Evolutionary conservation across 768 basidiomycete genomes (phyloP), one percentile per base, ranked within the genome.

Genomic region (Lanmaoa pseudosensibilis): DNA sequence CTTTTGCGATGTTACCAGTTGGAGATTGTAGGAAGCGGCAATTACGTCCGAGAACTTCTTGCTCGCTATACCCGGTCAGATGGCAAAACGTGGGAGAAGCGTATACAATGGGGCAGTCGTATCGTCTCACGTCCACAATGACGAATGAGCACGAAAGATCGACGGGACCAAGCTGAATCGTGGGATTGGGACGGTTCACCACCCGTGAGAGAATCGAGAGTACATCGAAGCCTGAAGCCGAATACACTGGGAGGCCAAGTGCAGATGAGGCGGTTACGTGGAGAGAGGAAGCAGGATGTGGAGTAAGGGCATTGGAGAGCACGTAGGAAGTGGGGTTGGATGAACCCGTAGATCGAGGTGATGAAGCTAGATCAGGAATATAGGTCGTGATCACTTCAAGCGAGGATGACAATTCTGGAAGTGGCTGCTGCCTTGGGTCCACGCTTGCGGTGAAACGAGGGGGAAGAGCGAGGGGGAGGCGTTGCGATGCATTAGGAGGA

Each of bases 121-220:
- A 82, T 53, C 89, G 77, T 6, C 89, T 82, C 23, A 87, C 82
- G 69, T 99, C 97, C 43, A 86, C 87, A 39, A 99, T 90, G 64
- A 91, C 81, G 72, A 98, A 99, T n/a, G 88, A 84, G 69, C 92
- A 95, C 7, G 89, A 88, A 57, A 94, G 77, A 72, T 99, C 96
- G 30, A 98, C 91, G 0, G 96, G 93, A 16, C 97, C 96, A 18
- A 98, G 81, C 11, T 78, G 73, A 41, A 98, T 81, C 55, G 77
- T 83, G 1, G 93, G 92, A 63, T 88, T 81, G 1, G 84, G 84
- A 7, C 95, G 82, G 16, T 78, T 81, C 7, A 82, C 86, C 9
- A 98, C 87, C 9, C 92, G 81, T 11, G 88, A 80, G 27, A 98
- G 80, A 43, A 97, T 79, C 30, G 87, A 83, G 45, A 98, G 76